Evolutionary conservation across 2,329 filamentous ascomycete species (phyloP).

Genomic region (Penicillium sp.): DNA sequence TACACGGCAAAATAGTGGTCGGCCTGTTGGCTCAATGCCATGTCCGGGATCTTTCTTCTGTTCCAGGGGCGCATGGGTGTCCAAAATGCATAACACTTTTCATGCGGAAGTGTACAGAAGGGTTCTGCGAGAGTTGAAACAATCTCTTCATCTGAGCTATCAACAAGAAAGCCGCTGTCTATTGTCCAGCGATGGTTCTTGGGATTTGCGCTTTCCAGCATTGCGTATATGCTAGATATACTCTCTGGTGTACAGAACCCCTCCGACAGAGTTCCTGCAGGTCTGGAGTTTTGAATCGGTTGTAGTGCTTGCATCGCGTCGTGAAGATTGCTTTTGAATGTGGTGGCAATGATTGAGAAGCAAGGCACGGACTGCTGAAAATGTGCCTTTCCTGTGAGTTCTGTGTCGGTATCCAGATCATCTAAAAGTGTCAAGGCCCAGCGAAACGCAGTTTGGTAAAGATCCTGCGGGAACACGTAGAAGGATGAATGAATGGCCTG

Average conservation of each 20-base stretch:
- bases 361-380: constrained; percentile 37
- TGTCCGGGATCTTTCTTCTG: constrained; percentile 45
- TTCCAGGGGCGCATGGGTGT: constrained; percentile 55
- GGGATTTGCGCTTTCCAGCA: constrained; percentile 52
- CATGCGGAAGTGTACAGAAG: constrained; percentile 51
- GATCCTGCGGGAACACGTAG: constrained; percentile 52
- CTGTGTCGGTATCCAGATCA: constrained; percentile 21
- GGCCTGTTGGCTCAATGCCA: constrained; percentile 57
- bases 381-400: constrained; percentile 25
- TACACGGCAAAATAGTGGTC: constrained; percentile 61
- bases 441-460: constrained; percentile 49
- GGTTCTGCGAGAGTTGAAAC: constrained; percentile 46
- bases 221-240: constrained; percentile 36
- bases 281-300: constrained; percentile 33
- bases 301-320: constrained; percentile 19
- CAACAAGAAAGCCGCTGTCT: constrained; percentile 54
- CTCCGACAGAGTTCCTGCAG: constrained; percentile 39
- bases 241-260: constrained; percentile 39
- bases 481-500: constrained; percentile 33
- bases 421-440: constrained; percentile 44
- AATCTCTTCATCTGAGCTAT: constrained; percentile 47
- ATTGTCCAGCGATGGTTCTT: constrained; percentile 51
- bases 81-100: constrained; percentile 52
- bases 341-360: constrained; percentile 18
- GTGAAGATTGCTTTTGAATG: constrained; percentile 14